Evolutionary conservation across 1,284 basidiomycete species (phyloP).

Genomic region (Cutaneotrichosporon arboriforme): DNA sequence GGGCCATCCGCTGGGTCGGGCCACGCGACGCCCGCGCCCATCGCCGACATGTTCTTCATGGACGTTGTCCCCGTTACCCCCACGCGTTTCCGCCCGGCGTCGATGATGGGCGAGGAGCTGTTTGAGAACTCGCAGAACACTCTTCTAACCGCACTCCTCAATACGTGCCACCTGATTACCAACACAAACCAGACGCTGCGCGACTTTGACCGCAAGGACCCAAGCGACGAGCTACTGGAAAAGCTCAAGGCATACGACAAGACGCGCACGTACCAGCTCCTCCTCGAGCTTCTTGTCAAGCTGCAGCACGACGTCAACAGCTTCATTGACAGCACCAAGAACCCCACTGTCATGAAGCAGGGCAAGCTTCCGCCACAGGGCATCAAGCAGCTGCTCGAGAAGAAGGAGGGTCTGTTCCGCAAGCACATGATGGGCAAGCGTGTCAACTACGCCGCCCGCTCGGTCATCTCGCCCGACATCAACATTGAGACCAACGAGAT

Average conservation of each 20-base stretch:
- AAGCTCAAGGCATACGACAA: conserved; percentile 12
- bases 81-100: conserved; percentile 90
- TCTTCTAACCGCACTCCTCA: conserved; percentile 77
- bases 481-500: conserved; percentile 99
- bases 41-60: conserved; percentile 90
- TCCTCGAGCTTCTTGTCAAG: conserved; percentile 79
- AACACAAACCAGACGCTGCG: conserved; percentile 59
- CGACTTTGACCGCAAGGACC: conserved; percentile 14
- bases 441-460: conserved; percentile 97
- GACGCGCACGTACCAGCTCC: conserved; percentile 59
- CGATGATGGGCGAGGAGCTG: conserved; percentile 83
- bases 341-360: conserved; percentile 74
- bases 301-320: conserved; percentile 94
- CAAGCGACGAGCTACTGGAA: conserved; percentile 13
- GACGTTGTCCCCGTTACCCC: conserved; percentile 88
- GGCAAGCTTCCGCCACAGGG: conserved; percentile 91
- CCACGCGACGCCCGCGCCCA: conserved; percentile 46
- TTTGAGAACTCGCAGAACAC: conserved; percentile 98
- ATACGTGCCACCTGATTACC: conserved; percentile 72
- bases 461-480: conserved; percentile 98
- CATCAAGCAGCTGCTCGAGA: conserved; percentile 95
- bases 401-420: conserved; percentile 97
- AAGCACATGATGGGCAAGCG: conserved; percentile 99
- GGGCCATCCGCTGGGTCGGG: conserved; percentile 52
- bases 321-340: conserved; percentile 96